phyloP scores from a whole-genome alignment of 1,139 yeast species.

The Saccharomycopsis phalli region DNA sequence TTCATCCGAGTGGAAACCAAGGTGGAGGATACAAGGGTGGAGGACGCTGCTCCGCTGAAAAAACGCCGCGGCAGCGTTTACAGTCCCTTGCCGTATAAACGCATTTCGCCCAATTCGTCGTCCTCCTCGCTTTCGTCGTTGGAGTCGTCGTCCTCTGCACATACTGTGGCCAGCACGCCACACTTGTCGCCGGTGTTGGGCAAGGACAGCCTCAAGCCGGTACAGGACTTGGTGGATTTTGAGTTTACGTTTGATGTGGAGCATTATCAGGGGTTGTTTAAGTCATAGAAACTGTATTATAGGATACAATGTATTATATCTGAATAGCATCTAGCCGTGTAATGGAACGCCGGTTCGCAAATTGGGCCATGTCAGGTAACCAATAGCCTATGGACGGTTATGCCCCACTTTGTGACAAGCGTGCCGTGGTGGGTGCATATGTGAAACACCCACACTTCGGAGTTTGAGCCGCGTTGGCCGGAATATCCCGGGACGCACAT shows the following conservation, averaged over 20 bases:
- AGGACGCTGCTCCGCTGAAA: not conserved
- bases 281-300: too few species aligned
- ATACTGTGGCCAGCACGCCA: not conserved
- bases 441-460: too few species aligned
- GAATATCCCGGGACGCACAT: too few species aligned
- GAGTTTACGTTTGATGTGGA: slow-evolving; percentile 13
- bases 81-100: not conserved
- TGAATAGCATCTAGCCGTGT: too few species aligned
- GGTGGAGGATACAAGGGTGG: not conserved
- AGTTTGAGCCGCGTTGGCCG: too few species aligned
- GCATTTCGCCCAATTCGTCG: not conserved
- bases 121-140: not conserved
- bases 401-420: too few species aligned
- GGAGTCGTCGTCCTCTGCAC: not conserved
- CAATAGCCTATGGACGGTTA: too few species aligned
- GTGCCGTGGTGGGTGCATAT: too few species aligned
- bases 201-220: not conserved
- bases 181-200: not conserved
- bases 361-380: too few species aligned
- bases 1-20: slow-evolving; percentile 27
- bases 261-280: slow-evolving; percentile 6
- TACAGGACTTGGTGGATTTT: slow-evolving; percentile 8
- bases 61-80: not conserved
- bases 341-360: too few species aligned
- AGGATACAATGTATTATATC: too few species aligned